phyloP scores from a whole-genome alignment of 306 rosid species.

The Castanospermum australe region DNA sequence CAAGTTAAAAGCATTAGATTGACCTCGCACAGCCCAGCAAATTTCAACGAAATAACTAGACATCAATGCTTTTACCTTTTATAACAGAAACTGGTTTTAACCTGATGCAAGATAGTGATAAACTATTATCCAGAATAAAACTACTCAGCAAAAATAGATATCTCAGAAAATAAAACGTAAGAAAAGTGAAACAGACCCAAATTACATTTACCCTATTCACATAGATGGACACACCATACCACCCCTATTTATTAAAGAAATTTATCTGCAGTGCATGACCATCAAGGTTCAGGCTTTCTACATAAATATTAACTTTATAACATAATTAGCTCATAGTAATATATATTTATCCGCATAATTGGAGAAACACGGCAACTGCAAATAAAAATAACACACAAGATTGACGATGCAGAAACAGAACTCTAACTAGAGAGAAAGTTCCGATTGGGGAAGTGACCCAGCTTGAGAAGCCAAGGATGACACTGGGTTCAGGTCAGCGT shows the following conservation, averaged over 20 bases:
- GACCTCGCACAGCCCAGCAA: too few relatives aligned
- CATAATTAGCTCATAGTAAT: background rate
- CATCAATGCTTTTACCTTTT: too few relatives aligned
- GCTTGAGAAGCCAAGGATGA: background rate
- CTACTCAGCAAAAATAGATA: too few relatives aligned
- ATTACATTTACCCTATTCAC: background rate
- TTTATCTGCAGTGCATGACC: too few relatives aligned
- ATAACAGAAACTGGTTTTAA: too few relatives aligned
- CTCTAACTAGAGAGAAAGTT: background rate
- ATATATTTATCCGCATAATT: constrained; percentile 2
- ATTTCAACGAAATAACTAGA: too few relatives aligned
- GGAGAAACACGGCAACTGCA: background rate
- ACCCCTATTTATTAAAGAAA: background rate
- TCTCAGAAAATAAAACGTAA: too few relatives aligned
- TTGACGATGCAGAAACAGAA: background rate
- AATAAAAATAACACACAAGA: background rate
- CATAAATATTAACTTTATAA: background rate
- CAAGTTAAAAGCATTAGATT: too few relatives aligned
- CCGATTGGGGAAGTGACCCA: background rate
- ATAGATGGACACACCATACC: background rate
- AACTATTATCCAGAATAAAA: too few relatives aligned
- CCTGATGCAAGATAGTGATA: too few relatives aligned
- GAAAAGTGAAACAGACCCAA: too few relatives aligned
- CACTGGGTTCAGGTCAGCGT: background rate
- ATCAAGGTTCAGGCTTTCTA: background rate